Evolutionary conservation across 345 rosid species (phyloP).

Genomic region (Melaleuca quinquenervia): DNA sequence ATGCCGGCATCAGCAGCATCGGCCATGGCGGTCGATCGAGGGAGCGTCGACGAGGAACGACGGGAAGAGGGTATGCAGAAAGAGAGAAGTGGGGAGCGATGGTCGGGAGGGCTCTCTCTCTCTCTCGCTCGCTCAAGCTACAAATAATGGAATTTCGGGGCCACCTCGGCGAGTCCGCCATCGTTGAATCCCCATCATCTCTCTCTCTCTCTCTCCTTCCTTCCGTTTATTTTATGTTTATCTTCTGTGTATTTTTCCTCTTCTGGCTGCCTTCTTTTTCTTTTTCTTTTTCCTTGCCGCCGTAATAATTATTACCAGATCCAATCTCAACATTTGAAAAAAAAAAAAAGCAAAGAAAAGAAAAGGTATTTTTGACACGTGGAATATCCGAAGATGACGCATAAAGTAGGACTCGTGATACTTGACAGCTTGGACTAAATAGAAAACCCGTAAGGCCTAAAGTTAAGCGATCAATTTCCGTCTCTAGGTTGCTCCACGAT

Average conservation of each 20-base stretch:
- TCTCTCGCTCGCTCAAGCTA: not conserved
- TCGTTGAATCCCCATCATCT: not conserved
- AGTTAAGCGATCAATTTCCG: no score
- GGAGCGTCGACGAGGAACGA: not conserved
- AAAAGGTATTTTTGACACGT: not conserved
- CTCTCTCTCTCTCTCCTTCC: no score
- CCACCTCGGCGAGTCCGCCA: not conserved
- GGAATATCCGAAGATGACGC: not conserved
- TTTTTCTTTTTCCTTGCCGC: not conserved
- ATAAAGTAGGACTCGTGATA: no score
- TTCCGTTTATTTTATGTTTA: not conserved
- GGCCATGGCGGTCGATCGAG: not conserved
- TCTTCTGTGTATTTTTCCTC: not conserved
- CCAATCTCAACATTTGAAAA: not conserved
- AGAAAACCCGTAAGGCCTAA: no score
- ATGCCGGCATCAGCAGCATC: conserved; percentile 47
- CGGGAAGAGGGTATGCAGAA: no score
- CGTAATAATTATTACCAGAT: not conserved
- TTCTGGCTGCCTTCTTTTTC: not conserved
- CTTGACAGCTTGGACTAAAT: no score
- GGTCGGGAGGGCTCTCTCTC: not conserved
- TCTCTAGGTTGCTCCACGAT: not conserved
- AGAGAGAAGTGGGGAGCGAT: not conserved
- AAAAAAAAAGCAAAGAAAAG: not conserved
- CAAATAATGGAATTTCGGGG: not conserved